phyloP scores from a whole-genome alignment of 2,329 filamentous ascomycete genomes.

The Microcera coccophila region DNA sequence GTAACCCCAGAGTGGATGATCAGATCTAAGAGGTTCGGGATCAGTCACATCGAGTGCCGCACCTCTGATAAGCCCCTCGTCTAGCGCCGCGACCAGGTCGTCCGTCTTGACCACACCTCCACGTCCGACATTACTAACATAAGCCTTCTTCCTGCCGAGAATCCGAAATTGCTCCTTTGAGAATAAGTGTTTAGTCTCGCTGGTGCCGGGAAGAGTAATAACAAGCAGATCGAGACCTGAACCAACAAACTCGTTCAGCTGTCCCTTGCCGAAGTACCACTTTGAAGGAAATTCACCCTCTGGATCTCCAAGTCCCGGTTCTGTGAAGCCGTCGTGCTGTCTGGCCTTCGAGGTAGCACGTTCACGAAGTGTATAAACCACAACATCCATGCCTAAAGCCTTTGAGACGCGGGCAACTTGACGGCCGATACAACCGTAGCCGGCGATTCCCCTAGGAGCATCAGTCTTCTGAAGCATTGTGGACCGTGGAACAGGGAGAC shows the following conservation, averaged over 20 bases:
- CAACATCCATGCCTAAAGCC: slow-evolving; percentile 61
- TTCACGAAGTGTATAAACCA: slow-evolving; percentile 62
- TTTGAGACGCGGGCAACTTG: slow-evolving; percentile 45
- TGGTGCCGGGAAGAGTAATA: slow-evolving; percentile 38
- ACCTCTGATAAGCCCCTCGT: slow-evolving; percentile 41
- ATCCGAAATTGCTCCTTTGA: slow-evolving; percentile 17
- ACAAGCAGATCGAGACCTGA: slow-evolving; percentile 42
- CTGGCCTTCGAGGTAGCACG: slow-evolving; percentile 56
- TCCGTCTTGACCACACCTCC: slow-evolving; percentile 40
- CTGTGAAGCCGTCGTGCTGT: slow-evolving; percentile 56
- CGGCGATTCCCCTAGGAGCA: slow-evolving; percentile 33
- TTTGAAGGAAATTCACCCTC: slow-evolving; percentile 37
- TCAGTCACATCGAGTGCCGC: slow-evolving; percentile 70
- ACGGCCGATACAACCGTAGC: slow-evolving; percentile 44
- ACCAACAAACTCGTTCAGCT: slow-evolving; percentile 39
- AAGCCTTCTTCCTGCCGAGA: slow-evolving; percentile 39
- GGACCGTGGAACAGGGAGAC: neutral
- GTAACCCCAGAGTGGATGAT: slow-evolving; percentile 60
- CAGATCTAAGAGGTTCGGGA: slow-evolving; percentile 63
- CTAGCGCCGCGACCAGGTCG: slow-evolving; percentile 55
- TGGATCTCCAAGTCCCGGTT: slow-evolving; percentile 55
- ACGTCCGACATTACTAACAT: slow-evolving; percentile 62
- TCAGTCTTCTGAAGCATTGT: neutral
- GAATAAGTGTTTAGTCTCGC: slow-evolving; percentile 38
- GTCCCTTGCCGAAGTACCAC: slow-evolving; percentile 39